Percentiles rank a stretch among this genome's conserved stretches.
phyloP scores from a whole-genome alignment of 306 rosid genomes.

The Dryas drummondii region DNA sequence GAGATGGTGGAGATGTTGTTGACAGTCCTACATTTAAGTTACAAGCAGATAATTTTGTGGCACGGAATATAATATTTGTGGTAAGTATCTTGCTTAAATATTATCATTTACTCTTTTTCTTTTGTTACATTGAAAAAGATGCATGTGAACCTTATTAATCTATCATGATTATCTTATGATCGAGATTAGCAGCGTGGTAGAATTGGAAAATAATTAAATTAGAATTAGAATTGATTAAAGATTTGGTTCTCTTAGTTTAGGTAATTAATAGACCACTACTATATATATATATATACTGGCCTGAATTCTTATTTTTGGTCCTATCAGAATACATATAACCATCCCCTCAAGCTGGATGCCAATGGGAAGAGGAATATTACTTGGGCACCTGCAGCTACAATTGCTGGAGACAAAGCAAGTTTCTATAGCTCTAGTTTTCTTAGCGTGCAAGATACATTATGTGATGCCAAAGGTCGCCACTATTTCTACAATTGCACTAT shows the following conservation, averaged over 20 bases:
- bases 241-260: no score
- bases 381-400: slow-evolving; percentile 9
- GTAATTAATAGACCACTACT: no score
- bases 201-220: no score
- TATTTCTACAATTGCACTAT: slow-evolving; percentile 17
- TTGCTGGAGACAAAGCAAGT: slow-evolving; percentile 27
- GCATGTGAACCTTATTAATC: no score
- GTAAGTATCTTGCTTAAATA: not conserved
- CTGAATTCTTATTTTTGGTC: no score
- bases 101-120: not conserved
- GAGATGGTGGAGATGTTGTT: not conserved
- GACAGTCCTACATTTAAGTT: slow-evolving; percentile 10
- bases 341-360: not conserved
- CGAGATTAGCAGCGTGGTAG: no score
- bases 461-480: slow-evolving; percentile 27
- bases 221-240: no score
- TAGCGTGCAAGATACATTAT: slow-evolving; percentile 28
- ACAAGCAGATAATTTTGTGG: slow-evolving; percentile 22
- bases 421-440: slow-evolving; percentile 19
- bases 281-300: no score
- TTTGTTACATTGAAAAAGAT: no score
- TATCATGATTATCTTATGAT: no score
- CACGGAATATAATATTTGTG: slow-evolving; percentile 8
- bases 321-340: not conserved
- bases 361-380: not conserved